Base-by-base conservation (phyloP, 2,329 filamentous ascomycete species). In the Akanthomyces dipterigenus region DNA sequence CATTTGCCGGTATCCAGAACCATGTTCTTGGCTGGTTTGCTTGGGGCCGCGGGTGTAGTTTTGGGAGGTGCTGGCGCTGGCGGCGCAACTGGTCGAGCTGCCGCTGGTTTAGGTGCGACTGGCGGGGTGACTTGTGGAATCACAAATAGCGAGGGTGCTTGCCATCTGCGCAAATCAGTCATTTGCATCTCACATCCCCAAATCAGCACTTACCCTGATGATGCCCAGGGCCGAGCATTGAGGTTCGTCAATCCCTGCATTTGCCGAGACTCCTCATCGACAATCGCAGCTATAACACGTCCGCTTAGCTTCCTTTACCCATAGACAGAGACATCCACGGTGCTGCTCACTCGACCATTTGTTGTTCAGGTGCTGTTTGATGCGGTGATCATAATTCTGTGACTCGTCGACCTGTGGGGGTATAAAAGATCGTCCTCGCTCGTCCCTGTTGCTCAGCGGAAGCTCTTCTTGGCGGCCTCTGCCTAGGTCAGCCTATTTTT, bases 401-500 rank as follows among this genome's bases (percentile, higher is more conserved):
- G 60, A 56, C 11, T 22, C 43, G 20, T 61, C 60, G 11, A 16
- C n/a, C 20, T 8, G 18, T 8, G 43, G 45, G 6, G 36, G 60
- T 2, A 50, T 28, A 14, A 18, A 61, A 6, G 60, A 61, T 5
- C 18, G 51, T 2, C 36, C 34, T n/a, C 53, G 16, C 3, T n/a
- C 12, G 6, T 43, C 42, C n/a, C 38, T 26, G 20, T 45, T 45
- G 53, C 20, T 61, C 2, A 61, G 45, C 7, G 60, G 60, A 7
- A 61, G 60, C 31, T 61, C 60, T 16, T 61, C 60, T 26, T 56
- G 53, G 14, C 60, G 43, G 9, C 22, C 1, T 31, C 45, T 55
- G 7, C 60, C 60, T 20, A 61, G 16, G 20, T 61, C 60, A 18
- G 60, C 60, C 60, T 34, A 9, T 61, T 28, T 56, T 50, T 20